Conservation (phyloP, 139 green algal species). For the Pleodorina starrii region DNA sequence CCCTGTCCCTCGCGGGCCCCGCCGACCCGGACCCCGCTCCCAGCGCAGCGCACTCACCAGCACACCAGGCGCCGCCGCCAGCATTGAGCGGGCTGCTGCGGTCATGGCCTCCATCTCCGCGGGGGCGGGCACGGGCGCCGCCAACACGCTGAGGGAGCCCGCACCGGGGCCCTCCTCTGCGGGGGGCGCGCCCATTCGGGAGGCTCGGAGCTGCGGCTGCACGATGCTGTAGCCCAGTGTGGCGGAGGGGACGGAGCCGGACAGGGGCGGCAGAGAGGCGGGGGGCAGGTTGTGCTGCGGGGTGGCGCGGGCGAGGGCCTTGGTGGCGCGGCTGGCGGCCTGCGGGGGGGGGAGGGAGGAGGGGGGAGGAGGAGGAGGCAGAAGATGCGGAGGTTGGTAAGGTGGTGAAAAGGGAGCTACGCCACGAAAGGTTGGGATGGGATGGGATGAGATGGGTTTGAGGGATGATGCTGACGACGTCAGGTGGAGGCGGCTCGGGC, state of each 20-base stretch:
- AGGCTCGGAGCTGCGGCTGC: neutral
- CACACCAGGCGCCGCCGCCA: neutral
- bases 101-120: slow-evolving; percentile 19
- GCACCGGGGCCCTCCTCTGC: neutral
- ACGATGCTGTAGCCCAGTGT: neutral
- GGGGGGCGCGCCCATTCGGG: neutral
- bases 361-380: neutral
- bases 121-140: slow-evolving; percentile 1
- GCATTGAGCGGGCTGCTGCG: neutral
- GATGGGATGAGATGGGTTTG: too few relatives aligned
- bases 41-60: too few relatives aligned
- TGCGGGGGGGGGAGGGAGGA: neutral
- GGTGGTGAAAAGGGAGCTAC: too few relatives aligned
- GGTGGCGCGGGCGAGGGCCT: slow-evolving; percentile 14
- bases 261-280: neutral
- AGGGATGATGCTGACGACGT: too few relatives aligned
- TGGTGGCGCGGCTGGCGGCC: slow-evolving; percentile 39
- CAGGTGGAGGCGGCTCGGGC: too few relatives aligned
- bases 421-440: too few relatives aligned
- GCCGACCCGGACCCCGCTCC: too few relatives aligned
- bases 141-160: neutral
- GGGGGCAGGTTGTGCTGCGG: neutral
- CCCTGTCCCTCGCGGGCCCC: too few relatives aligned
- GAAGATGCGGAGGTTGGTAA: too few relatives aligned
- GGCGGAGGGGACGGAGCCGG: neutral